phyloP scores from a whole-genome alignment of 768 basidiomycete species.

The Lactarius vividus region DNA sequence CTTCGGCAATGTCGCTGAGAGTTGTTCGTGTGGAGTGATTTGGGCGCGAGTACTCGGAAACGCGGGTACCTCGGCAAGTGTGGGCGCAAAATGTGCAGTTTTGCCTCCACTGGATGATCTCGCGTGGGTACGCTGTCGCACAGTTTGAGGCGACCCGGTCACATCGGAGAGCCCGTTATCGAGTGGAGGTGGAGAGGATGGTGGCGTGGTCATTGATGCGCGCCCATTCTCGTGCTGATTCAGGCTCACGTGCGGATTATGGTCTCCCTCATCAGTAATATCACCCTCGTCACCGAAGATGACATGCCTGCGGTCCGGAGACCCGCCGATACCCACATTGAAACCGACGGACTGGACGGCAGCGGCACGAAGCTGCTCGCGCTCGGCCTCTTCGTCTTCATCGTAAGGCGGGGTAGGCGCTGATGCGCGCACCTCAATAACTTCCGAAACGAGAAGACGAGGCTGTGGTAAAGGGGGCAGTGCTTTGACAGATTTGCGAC shows the following conservation, averaged over 20 bases:
- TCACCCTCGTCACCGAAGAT: slow-evolving; percentile 42
- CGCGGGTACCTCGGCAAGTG: slow-evolving; percentile 42
- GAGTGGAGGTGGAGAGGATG: not conserved
- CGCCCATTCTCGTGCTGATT: slow-evolving; percentile 4
- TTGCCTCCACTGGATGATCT: slow-evolving; percentile 7
- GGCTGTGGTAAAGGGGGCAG: slow-evolving; percentile 32
- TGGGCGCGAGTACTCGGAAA: slow-evolving; percentile 60
- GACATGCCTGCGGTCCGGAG: slow-evolving; percentile 33
- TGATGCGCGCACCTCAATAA: slow-evolving; percentile 58
- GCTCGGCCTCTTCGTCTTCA: slow-evolving; percentile 66
- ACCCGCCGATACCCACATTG: slow-evolving; percentile 49
- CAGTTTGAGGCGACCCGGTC: slow-evolving; percentile 11
- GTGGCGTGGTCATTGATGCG: not conserved
- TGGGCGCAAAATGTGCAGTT: slow-evolving; percentile 15
- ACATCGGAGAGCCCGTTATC: slow-evolving; percentile 5
- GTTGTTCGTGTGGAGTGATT: slow-evolving; percentile 51
- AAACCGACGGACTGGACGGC: slow-evolving; percentile 78
- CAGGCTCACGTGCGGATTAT: not conserved
- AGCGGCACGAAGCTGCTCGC: slow-evolving; percentile 68
- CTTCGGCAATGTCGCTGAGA: slow-evolving; percentile 58
- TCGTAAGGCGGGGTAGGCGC: slow-evolving; percentile 27
- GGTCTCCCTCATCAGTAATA: slow-evolving; percentile 28
- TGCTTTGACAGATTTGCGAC: slow-evolving; percentile 30
- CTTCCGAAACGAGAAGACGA: slow-evolving; percentile 56
- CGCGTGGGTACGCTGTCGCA: slow-evolving; percentile 8